phyloP scores from a whole-genome alignment of 2,329 filamentous ascomycete species.

The Alternaria sp. region DNA sequence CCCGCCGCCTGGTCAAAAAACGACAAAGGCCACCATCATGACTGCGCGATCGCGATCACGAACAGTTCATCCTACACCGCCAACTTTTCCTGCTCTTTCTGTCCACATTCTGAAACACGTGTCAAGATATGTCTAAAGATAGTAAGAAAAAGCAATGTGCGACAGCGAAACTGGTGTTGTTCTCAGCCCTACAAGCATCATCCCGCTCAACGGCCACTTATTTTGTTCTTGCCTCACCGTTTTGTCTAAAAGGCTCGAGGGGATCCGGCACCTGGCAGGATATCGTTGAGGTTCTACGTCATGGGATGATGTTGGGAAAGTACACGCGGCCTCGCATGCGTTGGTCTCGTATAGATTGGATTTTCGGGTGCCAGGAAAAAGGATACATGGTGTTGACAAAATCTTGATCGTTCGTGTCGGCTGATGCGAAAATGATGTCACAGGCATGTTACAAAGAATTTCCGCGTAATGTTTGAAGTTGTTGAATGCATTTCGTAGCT shows the following conservation, averaged over 20 bases:
- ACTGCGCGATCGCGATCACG: not conserved
- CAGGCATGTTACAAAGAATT: not conserved
- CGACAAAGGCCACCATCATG: not conserved
- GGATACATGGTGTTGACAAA: not conserved
- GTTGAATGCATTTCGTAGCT: not conserved
- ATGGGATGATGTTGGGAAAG: not conserved
- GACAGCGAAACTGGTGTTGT: not conserved
- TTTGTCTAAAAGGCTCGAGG: not conserved
- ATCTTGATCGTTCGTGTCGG: not conserved
- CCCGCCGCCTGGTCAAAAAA: not conserved
- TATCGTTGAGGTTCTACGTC: not conserved
- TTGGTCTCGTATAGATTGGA: not conserved
- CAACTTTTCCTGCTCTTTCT: not conserved
- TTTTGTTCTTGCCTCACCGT: not conserved
- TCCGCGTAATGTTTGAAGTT: not conserved
- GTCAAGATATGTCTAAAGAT: not conserved
- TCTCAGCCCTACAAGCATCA: not conserved
- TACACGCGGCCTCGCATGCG: not conserved
- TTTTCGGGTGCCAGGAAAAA: not conserved
- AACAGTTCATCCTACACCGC: not conserved
- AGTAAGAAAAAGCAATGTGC: not conserved
- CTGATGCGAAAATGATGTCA: not conserved
- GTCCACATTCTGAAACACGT: not conserved
- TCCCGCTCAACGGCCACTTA: not conserved
- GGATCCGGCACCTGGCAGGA: not conserved